These are phyloP conservation scores for Blastocystis sp. DNA, from an alignment of 352 stramenopile genomes.

Conservation along the genomic window DNA sequence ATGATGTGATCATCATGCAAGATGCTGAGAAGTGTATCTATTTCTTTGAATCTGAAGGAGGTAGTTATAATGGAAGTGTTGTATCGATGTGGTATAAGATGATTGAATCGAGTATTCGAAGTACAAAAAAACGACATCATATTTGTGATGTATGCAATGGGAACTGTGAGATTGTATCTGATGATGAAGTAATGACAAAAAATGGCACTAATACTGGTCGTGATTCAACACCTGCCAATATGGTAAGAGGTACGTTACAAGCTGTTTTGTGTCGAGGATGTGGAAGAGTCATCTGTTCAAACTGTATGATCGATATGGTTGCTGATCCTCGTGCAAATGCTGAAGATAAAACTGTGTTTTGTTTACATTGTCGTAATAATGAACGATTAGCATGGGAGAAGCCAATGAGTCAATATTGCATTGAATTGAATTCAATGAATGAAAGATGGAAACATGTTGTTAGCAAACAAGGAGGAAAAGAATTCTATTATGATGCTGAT, in stretches of 20 bases:
- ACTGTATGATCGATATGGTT: constrained; percentile 31
- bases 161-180: constrained; percentile 27
- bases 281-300: constrained; percentile 13
- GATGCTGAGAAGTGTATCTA: constrained; percentile 20
- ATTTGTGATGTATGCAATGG: constrained; percentile 22
- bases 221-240: no score
- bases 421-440: background rate
- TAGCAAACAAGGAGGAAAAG: background rate
- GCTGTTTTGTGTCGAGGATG: constrained; percentile 34
- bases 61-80: background rate
- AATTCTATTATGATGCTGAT: constrained; percentile 14
- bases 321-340: background rate
- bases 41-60: background rate
- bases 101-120: background rate
- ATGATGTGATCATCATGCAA: constrained; percentile 52
- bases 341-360: constrained; percentile 37
- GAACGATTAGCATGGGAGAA: background rate
- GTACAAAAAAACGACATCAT: background rate
- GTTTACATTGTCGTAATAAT: constrained; percentile 17
- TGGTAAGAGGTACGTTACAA: background rate
- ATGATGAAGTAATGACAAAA: background rate
- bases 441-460: background rate
- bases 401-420: background rate
- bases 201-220: background rate
- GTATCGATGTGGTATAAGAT: constrained; percentile 22